Evolutionary conservation across 345 rosid genomes (phyloP).

Genomic region (Dimocarpus longan): DNA sequence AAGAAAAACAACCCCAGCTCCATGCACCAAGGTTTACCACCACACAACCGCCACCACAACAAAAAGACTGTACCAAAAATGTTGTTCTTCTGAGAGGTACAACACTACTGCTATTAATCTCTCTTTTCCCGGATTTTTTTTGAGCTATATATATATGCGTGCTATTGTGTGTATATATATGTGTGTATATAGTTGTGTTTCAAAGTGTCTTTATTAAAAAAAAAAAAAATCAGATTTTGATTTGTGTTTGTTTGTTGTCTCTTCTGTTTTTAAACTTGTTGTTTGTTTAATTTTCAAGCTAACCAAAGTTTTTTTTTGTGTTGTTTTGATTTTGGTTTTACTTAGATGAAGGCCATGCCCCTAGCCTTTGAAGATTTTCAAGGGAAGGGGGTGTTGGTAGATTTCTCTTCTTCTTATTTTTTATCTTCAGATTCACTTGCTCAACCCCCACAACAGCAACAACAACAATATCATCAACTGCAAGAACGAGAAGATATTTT

Average conservation of each 20-base stretch:
- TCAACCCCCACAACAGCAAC: constrained; percentile 26
- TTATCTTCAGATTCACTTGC: constrained; percentile 35
- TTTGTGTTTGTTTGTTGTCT: constrained; percentile 15
- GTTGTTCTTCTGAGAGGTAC: constrained; percentile 10
- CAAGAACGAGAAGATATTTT: constrained; percentile 20
- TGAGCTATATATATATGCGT: neutral
- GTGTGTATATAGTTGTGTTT: neutral
- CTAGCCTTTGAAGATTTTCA: constrained; percentile 76
- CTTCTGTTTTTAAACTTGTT: constrained; percentile 11
- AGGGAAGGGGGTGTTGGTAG: constrained; percentile 62
- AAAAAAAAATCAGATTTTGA: constrained; percentile 20
- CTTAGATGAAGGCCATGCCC: constrained; percentile 79
- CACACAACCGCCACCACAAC: constrained; percentile 12
- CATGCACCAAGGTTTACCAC: constrained; percentile 1
- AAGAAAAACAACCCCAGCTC: neutral
- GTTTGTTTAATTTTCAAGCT: constrained; percentile 18
- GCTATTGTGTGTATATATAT: constrained; percentile 8
- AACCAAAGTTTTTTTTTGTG: constrained; percentile 4
- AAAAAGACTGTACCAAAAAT: neutral
- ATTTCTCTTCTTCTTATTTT: constrained; percentile 49
- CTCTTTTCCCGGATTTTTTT: neutral
- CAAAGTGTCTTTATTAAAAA: neutral
- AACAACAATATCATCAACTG: too few species aligned
- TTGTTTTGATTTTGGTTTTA: constrained; percentile 13
- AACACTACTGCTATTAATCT: too few species aligned